Evolutionary conservation across 139 green algal genomes (phyloP).

Genomic region (Chlamydomonas eustigma): DNA sequence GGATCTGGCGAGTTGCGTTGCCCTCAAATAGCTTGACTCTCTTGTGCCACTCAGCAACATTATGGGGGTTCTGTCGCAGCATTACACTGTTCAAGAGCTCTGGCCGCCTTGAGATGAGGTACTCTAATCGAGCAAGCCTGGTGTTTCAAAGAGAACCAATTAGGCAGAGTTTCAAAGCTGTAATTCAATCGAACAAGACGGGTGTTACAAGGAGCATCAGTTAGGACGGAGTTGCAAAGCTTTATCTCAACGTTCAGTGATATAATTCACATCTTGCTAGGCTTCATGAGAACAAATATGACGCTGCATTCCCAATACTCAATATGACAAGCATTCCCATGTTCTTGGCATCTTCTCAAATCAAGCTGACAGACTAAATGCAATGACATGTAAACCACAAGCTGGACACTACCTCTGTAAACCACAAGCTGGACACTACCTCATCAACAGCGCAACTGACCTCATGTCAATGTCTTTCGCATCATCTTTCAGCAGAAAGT

Average conservation of each 20-base stretch:
- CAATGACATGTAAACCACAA: no score
- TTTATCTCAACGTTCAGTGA: no score
- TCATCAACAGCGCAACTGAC: no score
- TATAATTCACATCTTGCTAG: no score
- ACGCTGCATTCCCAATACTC: no score
- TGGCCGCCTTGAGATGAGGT: constrained; percentile 71
- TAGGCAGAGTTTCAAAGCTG: no score
- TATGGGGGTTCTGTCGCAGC: constrained; percentile 95
- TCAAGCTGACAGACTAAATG: no score
- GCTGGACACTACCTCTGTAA: no score
- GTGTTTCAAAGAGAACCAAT: neutral
- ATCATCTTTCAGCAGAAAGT: constrained; percentile 80
- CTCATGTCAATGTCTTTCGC: constrained; percentile 89
- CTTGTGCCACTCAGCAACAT: constrained; percentile 55
- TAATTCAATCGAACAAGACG: neutral
- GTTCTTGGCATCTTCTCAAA: no score
- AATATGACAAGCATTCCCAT: no score
- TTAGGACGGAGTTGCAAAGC: neutral
- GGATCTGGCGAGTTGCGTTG: constrained; percentile 82
- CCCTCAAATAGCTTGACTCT: constrained; percentile 83
- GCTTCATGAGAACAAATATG: no score
- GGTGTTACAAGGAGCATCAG: neutral
- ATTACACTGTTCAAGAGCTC: constrained; percentile 87
- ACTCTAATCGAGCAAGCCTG: constrained; percentile 86
- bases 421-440: no score